Evolutionary conservation across 345 rosid genomes (phyloP), one percentile per base, ranked within the genome.

Genomic region (Clausena lansium): DNA sequence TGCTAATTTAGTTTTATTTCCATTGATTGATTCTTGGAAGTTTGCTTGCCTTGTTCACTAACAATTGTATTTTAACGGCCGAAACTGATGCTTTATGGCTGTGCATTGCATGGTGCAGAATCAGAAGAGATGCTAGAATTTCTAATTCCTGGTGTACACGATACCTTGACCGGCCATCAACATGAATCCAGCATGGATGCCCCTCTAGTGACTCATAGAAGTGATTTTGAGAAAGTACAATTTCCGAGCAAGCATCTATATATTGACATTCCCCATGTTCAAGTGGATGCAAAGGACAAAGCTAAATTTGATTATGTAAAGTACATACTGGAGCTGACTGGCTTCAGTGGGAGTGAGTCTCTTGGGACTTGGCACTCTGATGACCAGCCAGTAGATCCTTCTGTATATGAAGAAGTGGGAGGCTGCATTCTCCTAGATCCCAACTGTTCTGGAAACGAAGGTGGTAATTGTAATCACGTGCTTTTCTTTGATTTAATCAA

Each of bases 401-500:
- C 62, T 57, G 71, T 89, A 36, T 87, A 78, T 54, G 92, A 86
- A 67, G 94, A 89, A 81, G 72, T 89, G 5, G 84, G 84, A 77
- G 87, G 84, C 24, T 88, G 88, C 75, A 84, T 81, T 76, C 22
- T 85, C 22, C 82, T 82, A 19, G 90, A 88, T 74, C 88, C 87
- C 2, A 83, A 86, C 25, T 81, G 90, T 76, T 69, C 81, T 0
- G 80, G 76, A 79, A 84, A 79, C 50, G 84, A 85, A 79, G 87
- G 80, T 3, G 79, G 83, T 19, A 84, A 50, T 20, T 88, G 90
- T 71, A 75, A 82, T 78, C 91, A 88, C 10, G 75, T 88, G 25
- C 79, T 85, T 27, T 65, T 90, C 22, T 95, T 92, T 6, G 91
- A 93, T 77, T 80, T 93, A 59, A 92, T 92, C 85, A 93, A 93